Evolutionary conservation across 202 grass and related monocot genomes (phyloP).

Genomic region (Hordeum pubiflorum): DNA sequence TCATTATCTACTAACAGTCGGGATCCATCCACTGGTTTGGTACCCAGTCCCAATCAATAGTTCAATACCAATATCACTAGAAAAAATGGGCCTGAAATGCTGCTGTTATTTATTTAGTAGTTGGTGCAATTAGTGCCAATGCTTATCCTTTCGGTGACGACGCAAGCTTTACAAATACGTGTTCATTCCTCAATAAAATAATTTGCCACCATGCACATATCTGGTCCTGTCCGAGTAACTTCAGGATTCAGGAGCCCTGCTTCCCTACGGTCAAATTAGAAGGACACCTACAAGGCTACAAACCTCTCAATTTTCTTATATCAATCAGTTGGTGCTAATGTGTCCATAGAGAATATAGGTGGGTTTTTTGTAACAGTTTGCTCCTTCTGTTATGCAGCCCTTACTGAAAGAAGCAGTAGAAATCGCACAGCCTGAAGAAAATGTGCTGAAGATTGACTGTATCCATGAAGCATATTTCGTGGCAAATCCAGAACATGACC

Average conservation of each 20-base stretch:
- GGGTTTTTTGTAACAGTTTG: not conserved
- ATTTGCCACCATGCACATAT: not conserved
- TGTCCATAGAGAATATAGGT: not conserved
- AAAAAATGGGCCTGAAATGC: not conserved
- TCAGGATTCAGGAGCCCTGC: not conserved
- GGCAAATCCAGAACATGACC: not conserved
- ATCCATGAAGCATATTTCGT: not conserved
- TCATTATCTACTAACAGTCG: not conserved
- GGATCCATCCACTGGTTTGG: not conserved
- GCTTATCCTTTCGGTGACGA: not conserved
- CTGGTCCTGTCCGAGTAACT: not conserved
- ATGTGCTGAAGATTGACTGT: constrained; percentile 2
- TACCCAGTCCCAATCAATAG: not conserved
- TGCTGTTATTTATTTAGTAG: not conserved
- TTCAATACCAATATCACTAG: not conserved
- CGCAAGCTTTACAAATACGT: not conserved
- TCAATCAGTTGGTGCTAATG: not conserved
- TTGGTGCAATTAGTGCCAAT: not conserved
- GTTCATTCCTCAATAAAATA: not conserved
- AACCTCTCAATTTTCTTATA: not conserved
- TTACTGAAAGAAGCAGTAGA: constrained; percentile 39
- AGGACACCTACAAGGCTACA: not conserved
- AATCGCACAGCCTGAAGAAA: constrained; percentile 3
- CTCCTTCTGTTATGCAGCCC: constrained; percentile 34
- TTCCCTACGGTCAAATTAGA: not conserved